Evolutionary conservation across 2,329 filamentous ascomycete genomes (phyloP).

Genomic region (Exophiala alcalophila): DNA sequence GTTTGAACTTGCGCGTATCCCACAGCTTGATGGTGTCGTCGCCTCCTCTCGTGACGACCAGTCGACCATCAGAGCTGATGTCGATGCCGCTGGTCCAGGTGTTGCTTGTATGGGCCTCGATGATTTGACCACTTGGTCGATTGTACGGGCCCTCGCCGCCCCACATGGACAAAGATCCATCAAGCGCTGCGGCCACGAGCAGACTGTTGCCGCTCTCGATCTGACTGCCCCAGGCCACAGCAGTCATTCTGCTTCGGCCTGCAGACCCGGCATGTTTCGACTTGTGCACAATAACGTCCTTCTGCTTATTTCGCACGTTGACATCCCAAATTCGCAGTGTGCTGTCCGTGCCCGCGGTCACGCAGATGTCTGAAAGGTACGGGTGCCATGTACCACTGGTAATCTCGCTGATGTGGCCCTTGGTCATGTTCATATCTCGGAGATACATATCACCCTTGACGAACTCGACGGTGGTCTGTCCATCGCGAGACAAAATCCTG

Average conservation of each 20-base stretch:
- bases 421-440: conserved; percentile 95
- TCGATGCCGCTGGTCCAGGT: conserved; percentile 93
- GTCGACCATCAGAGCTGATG: conserved; percentile 83
- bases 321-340: conserved; percentile 96
- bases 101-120: conserved; percentile 74
- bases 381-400: conserved; percentile 90
- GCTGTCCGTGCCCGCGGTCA: conserved; percentile 91
- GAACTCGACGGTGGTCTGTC: conserved; percentile 80
- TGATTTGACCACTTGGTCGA: conserved; percentile 77
- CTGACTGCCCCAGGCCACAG: conserved; percentile 79
- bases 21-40: conserved; percentile 93
- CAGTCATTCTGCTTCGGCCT: conserved; percentile 89
- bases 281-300: conserved; percentile 93
- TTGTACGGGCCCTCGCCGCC: conserved; percentile 81
- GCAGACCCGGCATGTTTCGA: conserved; percentile 83
- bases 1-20: conserved; percentile 95
- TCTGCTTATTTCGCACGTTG: conserved; percentile 84
- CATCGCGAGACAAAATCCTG: conserved; percentile 84
- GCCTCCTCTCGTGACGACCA: conserved; percentile 85
- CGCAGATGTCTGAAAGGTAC: conserved; percentile 75
- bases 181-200: conserved; percentile 77
- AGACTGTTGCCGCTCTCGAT: conserved; percentile 74
- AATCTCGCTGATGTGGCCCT: conserved; percentile 90
- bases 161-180: conserved; percentile 91
- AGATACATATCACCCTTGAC: conserved; percentile 98